Evolutionary conservation across 139 green algal species (phyloP).

Genomic region (Coelastrella sp.): DNA sequence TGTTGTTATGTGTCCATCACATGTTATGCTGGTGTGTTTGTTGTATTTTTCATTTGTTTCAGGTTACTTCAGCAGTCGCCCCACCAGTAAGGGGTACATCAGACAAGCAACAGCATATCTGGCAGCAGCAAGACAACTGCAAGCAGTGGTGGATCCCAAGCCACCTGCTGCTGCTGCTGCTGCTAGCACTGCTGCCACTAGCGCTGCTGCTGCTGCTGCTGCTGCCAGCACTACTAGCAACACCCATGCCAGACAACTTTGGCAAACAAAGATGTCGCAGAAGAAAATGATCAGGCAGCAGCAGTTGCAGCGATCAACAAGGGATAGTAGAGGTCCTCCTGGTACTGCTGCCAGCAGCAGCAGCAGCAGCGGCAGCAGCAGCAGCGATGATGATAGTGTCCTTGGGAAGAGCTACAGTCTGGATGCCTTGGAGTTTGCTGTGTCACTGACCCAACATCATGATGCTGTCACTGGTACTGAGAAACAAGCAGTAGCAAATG

Average conservation of each 20-base stretch:
- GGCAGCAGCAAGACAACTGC: slow-evolving; percentile 79
- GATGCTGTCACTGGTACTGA: slow-evolving; percentile 88
- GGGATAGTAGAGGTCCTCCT: no score
- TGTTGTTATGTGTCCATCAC: neutral
- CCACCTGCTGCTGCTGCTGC: neutral
- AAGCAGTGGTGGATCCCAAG: slow-evolving; percentile 44
- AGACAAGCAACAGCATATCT: slow-evolving; percentile 69
- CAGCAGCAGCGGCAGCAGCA: neutral
- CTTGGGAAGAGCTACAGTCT: no score
- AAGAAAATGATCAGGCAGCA: no score
- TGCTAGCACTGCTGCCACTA: neutral
- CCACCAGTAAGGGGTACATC: slow-evolving; percentile 82
- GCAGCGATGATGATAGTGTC: neutral
- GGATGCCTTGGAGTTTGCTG: slow-evolving; percentile 41
- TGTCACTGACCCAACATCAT: slow-evolving; percentile 82
- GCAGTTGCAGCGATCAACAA: neutral
- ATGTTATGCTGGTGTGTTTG: neutral
- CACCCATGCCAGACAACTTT: neutral
- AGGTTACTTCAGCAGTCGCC: slow-evolving; percentile 85
- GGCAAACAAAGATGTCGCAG: no score
- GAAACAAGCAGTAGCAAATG: slow-evolving; percentile 88
- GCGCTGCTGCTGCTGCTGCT: neutral
- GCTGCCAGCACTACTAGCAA: neutral
- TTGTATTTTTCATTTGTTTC: neutral
- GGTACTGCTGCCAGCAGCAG: slow-evolving; percentile 7